phyloP scores from a whole-genome alignment of 768 basidiomycete species.

The Hirschioporus abietinus region DNA sequence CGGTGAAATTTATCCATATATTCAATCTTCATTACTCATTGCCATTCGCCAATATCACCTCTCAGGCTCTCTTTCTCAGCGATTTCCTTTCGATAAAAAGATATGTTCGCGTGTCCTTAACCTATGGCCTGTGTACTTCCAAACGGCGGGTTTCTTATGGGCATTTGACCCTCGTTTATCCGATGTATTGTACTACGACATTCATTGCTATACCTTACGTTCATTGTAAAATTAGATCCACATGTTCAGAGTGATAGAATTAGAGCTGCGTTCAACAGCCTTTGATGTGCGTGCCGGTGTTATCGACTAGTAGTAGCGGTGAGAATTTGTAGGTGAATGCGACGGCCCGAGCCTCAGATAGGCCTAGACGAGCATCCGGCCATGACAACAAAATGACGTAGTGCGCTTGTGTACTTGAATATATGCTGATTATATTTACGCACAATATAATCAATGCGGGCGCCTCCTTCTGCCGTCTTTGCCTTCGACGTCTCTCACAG shows the following conservation, averaged over 20 bases:
- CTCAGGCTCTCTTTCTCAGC: neutral
- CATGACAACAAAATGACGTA: neutral
- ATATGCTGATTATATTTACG: neutral
- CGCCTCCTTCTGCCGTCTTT: neutral
- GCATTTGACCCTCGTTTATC: neutral
- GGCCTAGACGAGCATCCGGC: no score
- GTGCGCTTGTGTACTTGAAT: neutral
- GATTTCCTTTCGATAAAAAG: neutral
- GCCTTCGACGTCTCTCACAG: neutral
- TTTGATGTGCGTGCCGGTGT: neutral
- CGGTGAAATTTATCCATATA: neutral
- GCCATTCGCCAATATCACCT: neutral
- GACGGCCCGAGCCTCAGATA: neutral
- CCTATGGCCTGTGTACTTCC: neutral
- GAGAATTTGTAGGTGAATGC: neutral
- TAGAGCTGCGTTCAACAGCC: constrained; percentile 1
- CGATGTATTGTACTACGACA: neutral
- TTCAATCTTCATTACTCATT: neutral
- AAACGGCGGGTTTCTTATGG: neutral
- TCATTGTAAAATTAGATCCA: neutral
- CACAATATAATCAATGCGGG: neutral
- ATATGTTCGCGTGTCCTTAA: neutral
- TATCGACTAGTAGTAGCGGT: neutral
- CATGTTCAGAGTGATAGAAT: neutral
- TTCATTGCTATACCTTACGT: neutral